phyloP scores from a whole-genome alignment of 208 protist species.

The Crithidia acanthocephali region DNA sequence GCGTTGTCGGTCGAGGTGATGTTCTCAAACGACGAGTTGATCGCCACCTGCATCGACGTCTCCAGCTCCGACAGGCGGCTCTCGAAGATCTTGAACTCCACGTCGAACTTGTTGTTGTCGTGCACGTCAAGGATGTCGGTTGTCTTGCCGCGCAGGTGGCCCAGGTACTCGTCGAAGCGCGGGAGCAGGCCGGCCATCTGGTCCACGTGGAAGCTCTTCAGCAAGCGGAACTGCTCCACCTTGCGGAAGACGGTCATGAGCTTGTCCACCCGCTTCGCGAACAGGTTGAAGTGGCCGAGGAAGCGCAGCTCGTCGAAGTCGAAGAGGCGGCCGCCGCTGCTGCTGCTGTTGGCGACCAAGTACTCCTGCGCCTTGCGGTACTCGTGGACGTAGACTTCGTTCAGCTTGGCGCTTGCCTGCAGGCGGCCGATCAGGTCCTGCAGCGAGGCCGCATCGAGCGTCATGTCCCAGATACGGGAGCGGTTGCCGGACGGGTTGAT shows the following conservation, averaged over 20 bases:
- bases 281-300: conserved; percentile 98
- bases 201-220: conserved; percentile 94
- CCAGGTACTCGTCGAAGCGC: conserved; percentile 94
- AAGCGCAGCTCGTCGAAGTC: conserved; percentile 96
- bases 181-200: conserved; percentile 94
- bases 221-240: conserved; percentile 96
- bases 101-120: conserved; percentile 95
- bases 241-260: conserved; percentile 96
- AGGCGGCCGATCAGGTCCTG: conserved; percentile 84
- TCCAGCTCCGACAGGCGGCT: conserved; percentile 94
- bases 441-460: conserved; percentile 70
- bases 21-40: conserved; percentile 97
- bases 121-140: conserved; percentile 96
- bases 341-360: conserved; percentile 66
- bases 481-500: conserved; percentile 91
- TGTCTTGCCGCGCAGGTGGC: conserved; percentile 91
- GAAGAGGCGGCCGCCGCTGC: conserved; percentile 72
- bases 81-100: conserved; percentile 97
- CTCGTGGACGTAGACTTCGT: conserved; percentile 94
- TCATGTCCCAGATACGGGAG: conserved; percentile 93
- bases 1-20: conserved; percentile 95
- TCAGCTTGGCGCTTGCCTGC: conserved; percentile 90
- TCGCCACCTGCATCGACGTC: conserved; percentile 94
- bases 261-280: conserved; percentile 97
- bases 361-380: conserved; percentile 92